phyloP scores from a whole-genome alignment of 768 basidiomycete species.

The Phylloporus sp. region DNA sequence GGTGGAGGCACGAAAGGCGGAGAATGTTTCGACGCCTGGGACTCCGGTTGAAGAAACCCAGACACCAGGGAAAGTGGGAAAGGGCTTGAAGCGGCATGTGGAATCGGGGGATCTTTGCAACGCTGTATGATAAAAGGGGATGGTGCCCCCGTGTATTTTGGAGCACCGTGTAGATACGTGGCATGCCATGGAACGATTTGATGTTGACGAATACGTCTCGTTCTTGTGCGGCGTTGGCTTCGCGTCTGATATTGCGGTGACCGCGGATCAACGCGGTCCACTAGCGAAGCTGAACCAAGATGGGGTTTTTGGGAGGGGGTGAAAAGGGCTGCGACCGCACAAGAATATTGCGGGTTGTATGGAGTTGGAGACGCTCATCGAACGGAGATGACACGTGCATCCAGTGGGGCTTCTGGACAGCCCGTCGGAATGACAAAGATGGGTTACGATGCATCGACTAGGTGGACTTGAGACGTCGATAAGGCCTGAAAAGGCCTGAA shows the following conservation, averaged over 20 bases:
- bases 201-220: background rate
- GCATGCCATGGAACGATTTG: background rate
- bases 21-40: background rate
- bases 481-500: conserved; percentile 5
- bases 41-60: background rate
- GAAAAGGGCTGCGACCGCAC: background rate
- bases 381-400: background rate
- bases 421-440: background rate
- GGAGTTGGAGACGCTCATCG: background rate
- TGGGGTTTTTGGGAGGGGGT: background rate
- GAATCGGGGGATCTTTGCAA: background rate
- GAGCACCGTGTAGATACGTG: background rate
- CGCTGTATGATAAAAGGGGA: background rate
- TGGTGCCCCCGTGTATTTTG: background rate
- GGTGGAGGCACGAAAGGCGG: conserved; percentile 16
- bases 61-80: conserved; percentile 8
- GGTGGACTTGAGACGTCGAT: conserved; percentile 3
- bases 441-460: background rate
- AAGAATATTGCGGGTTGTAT: background rate
- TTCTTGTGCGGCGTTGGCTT: background rate
- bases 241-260: background rate
- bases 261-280: background rate
- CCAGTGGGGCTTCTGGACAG: background rate
- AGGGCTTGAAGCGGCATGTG: background rate
- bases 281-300: background rate